Conservation (phyloP, 345 rosid species). For the Hevea brasiliensis region DNA sequence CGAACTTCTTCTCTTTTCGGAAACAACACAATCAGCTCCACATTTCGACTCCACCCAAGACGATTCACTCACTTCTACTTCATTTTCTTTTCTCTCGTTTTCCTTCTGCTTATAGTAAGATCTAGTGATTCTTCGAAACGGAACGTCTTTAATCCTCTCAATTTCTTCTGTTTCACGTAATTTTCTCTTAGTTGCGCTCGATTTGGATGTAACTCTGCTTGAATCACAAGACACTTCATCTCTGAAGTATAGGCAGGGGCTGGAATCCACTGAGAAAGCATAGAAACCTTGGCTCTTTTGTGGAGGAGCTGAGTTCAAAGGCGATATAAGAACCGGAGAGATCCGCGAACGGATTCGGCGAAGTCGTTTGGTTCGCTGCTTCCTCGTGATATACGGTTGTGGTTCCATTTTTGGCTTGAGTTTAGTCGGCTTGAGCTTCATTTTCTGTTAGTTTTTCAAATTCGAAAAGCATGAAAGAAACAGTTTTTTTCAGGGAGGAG, state of each 20-base stretch:
- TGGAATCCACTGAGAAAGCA: background rate
- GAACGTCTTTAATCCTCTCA: constrained; percentile 23
- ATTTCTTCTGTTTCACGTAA: constrained; percentile 31
- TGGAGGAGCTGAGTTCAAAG: background rate
- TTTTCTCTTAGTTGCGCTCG: constrained; percentile 42
- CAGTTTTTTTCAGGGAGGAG: background rate
- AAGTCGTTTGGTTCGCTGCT: constrained; percentile 21
- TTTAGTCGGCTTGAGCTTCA: constrained; percentile 21
- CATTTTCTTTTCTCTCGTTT: constrained; percentile 29
- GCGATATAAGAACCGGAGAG: constrained; percentile 18
- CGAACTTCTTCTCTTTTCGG: constrained; percentile 16
- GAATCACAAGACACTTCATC: constrained; percentile 51
- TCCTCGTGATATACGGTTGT: constrained; percentile 17
- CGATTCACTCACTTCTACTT: constrained; percentile 53
- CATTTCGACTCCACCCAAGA: constrained; percentile 53
- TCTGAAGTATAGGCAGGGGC: background rate
- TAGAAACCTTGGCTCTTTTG: background rate
- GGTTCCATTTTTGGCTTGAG: background rate
- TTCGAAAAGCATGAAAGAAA: background rate
- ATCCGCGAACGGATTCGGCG: constrained; percentile 20
- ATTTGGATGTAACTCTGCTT: constrained; percentile 37
- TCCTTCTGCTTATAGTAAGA: constrained; percentile 40
- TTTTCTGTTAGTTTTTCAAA: constrained; percentile 10
- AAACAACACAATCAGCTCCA: constrained; percentile 24
- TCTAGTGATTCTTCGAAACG: constrained; percentile 54